Conservation (phyloP, 441 rosid species). For the Aleurites moluccanus region DNA sequence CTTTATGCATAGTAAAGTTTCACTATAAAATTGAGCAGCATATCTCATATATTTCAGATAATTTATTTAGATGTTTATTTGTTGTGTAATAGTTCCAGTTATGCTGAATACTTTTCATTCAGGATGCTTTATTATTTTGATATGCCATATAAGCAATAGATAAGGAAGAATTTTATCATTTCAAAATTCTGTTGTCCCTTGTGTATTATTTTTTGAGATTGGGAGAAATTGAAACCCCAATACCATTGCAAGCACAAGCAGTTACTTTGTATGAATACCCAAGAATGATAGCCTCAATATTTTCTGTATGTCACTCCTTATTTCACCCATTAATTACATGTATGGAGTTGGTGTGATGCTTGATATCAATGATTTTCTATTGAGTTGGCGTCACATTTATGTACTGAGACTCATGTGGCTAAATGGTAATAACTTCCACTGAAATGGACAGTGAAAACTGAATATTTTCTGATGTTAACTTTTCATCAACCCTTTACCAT, state of each 20-base stretch:
- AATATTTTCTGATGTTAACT: not conserved
- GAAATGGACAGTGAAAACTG: not conserved
- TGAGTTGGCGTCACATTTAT: not conserved
- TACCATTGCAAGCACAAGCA: not conserved
- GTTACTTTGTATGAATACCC: not conserved
- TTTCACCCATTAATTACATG: not conserved
- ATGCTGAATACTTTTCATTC: not conserved
- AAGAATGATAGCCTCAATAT: not conserved
- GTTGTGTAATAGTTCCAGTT: not conserved
- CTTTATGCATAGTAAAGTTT: not conserved
- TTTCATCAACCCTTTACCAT: not conserved
- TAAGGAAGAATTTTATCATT: not conserved
- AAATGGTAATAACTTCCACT: not conserved
- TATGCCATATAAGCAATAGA: not conserved
- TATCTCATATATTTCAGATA: not conserved
- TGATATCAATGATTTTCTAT: not conserved
- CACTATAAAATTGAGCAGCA: not conserved
- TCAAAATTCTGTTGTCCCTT: not conserved
- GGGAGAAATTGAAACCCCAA: not conserved
- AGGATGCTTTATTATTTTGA: not conserved
- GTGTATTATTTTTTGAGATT: not conserved
- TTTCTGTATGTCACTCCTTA: not conserved
- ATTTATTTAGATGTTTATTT: not conserved
- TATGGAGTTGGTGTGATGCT: slow-evolving; percentile 5
- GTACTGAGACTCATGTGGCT: not conserved